A percentile compares a stretch with the other conserved stretches of the same genome.
Conservation (phyloP, 2,329 filamentous ascomycete species). For the Colletotrichum filicis region DNA sequence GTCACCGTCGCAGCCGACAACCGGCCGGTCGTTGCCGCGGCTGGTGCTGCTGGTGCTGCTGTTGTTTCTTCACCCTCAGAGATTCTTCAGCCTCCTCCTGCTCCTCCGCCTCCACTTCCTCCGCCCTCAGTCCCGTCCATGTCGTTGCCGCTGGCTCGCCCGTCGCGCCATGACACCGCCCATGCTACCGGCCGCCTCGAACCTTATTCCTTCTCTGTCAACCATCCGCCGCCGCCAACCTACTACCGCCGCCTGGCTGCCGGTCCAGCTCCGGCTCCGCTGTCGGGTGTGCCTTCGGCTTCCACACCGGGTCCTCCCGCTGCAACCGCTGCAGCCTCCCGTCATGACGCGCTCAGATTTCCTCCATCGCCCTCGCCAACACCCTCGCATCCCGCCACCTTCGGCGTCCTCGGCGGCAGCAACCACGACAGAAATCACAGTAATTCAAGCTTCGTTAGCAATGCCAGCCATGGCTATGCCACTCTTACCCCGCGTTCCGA, state of each 20-base stretch:
- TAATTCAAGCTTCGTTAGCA: conserved; percentile 12
- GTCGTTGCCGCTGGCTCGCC: conserved; percentile 11
- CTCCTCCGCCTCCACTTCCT: neutral
- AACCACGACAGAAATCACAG: conserved; percentile 12
- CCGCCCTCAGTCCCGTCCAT: neutral
- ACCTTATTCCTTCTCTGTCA: conserved; percentile 3
- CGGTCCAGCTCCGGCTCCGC: conserved; percentile 4
- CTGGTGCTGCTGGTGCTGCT: neutral
- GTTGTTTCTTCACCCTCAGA: neutral
- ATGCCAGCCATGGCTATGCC: neutral
- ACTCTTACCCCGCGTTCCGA: conserved; percentile 9
- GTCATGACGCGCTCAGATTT: conserved; percentile 22
- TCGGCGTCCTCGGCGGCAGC: neutral
- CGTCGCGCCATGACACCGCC: conserved; percentile 21
- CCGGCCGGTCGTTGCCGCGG: neutral
- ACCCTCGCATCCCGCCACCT: conserved; percentile 23
- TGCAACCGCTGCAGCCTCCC: neutral
- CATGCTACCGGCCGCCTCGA: conserved; percentile 1
- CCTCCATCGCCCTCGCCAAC: conserved; percentile 31
- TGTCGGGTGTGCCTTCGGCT: neutral
- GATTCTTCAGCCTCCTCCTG: neutral
- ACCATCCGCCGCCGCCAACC: conserved; percentile 1
- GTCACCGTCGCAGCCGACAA: conserved; percentile 6
- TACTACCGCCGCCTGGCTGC: conserved; percentile 20
- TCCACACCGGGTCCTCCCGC: neutral